A percentile compares a stretch with the other conserved stretches of the same genome.
phyloP scores from a whole-genome alignment of 768 basidiomycete genomes.

The Mycena chlorophos region DNA sequence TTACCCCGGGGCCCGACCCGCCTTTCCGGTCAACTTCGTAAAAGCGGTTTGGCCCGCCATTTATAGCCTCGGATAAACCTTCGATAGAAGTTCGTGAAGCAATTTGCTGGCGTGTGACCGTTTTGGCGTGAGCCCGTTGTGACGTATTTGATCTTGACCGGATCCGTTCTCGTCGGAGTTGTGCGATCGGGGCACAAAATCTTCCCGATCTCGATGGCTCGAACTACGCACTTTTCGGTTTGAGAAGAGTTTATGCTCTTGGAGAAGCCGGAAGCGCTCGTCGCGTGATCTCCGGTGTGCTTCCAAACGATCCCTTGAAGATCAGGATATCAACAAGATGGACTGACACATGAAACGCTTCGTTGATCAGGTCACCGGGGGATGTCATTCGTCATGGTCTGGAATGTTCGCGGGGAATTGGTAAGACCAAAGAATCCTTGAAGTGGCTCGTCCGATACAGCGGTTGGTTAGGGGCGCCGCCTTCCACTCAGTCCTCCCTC shows the following conservation, averaged over 20 bases:
- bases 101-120: not conserved
- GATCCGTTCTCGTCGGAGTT: conserved; percentile 22
- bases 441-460: conserved; percentile 35
- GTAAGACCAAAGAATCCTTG: conserved; percentile 44
- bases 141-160: conserved; percentile 31
- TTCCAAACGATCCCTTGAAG: conserved; percentile 1
- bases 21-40: conserved; percentile 5
- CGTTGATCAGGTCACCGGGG: conserved; percentile 27
- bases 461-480: conserved; percentile 35
- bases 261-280: conserved; percentile 29
- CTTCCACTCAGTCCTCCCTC: conserved; percentile 47
- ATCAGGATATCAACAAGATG: conserved; percentile 30
- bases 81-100: not conserved
- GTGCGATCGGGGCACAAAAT: not conserved
- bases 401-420: conserved; percentile 32
- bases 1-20: not conserved
- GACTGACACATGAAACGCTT: conserved; percentile 28
- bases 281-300: conserved; percentile 17
- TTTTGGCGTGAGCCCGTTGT: not conserved
- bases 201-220: conserved; percentile 24
- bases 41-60: not conserved
- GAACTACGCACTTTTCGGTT: conserved; percentile 41
- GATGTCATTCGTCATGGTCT: conserved; percentile 38
- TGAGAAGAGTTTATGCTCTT: conserved; percentile 34
- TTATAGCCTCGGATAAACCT: not conserved